Evolutionary conservation across 805 yeast species (phyloP), one percentile per base, ranked within the genome.

Genomic region (Scheffersomyces stipitis): DNA sequence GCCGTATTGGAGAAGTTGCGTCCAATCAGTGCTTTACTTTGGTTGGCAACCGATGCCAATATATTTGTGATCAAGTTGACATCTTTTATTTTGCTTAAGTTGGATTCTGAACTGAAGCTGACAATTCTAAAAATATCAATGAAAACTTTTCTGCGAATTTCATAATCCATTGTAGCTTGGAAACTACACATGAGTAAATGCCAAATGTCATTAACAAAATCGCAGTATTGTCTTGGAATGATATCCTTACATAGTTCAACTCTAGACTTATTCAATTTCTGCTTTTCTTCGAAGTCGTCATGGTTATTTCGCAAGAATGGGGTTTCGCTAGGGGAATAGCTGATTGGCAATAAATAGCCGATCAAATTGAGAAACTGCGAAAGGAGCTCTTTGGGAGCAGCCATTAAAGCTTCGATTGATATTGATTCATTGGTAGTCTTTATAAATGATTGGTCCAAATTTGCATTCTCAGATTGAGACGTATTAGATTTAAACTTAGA

Each of bases 361-460:
- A 84, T 61, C 33, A 87, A 64, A 28, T 74, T 71, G 14, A 86
- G 59, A 14, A 82, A 66, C 10, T 77, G 66, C 1, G 75, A 46
- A 14, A 84, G 57, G 18, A 85, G 54, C n/a, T 80, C 83, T 46
- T 80, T 83, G 0, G 91, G 89, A 2, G 81, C 76, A 36, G 81
- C 76, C 79, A 86, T 82, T 27, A 88, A 58, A 0, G 86, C 76
- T 50, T 86, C 95, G 31, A 83, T 76, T 4, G 87, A 66, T 1
- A 78, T 54, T 2, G 30, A 26, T 5, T 31, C 44, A 34, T 32
- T 34, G 24, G 10, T 7, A 20, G 7, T 7, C 24, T 20, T 20
- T 7, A 20, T 7, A n/a, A n/a, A n/a, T n/a, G n/a, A n/a, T n/a
- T n/a, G n/a, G n/a, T n/a, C n/a, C n/a, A n/a, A n/a, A n/a, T n/a